phyloP scores from a whole-genome alignment of 2,329 filamentous ascomycete genomes.

The Trichophyton benhamiae region DNA sequence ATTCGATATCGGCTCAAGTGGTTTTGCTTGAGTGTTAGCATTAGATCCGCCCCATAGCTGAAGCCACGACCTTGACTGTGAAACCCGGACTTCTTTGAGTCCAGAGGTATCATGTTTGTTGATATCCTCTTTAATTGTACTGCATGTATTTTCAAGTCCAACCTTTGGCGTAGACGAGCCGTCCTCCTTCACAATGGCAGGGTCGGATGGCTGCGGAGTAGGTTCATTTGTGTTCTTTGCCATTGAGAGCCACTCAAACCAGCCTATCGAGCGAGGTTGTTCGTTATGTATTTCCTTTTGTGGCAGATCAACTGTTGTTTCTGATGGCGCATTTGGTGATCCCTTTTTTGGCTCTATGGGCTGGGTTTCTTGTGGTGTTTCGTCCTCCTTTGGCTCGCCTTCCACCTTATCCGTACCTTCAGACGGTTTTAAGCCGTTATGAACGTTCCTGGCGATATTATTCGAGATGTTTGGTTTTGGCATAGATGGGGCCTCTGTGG shows the following conservation, averaged over 20 bases:
- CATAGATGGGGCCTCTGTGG: slow-evolving; percentile 27
- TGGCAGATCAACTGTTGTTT: not conserved
- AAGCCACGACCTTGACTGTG: slow-evolving; percentile 33
- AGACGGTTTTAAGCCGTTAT: slow-evolving; percentile 1
- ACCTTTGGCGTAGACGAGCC: not conserved
- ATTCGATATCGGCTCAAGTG: slow-evolving; percentile 19
- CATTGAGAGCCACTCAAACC: slow-evolving; percentile 15
- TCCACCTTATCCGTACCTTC: not conserved
- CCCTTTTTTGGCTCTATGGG: not conserved
- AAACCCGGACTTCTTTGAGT: not conserved
- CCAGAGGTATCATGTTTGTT: not conserved
- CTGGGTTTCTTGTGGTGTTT: not conserved
- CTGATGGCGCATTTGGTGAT: not conserved
- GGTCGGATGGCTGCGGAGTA: slow-evolving; percentile 9
- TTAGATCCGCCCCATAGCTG: slow-evolving; percentile 31
- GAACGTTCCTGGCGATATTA: slow-evolving; percentile 6
- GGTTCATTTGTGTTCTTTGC: slow-evolving; percentile 11
- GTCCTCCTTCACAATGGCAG: slow-evolving; percentile 1
- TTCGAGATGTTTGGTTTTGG: slow-evolving; percentile 14
- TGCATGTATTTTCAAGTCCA: not conserved
- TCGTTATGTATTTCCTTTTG: slow-evolving; percentile 12
- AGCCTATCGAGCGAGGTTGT: slow-evolving; percentile 7
- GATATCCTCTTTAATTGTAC: not conserved
- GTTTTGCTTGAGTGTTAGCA: slow-evolving; percentile 11
- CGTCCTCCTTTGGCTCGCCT: not conserved